Percentiles rank a stretch among this genome's conserved stretches.
Evolutionary conservation across 2,329 filamentous ascomycete genomes (phyloP).

Genomic region (Aspergillus bombycis): DNA sequence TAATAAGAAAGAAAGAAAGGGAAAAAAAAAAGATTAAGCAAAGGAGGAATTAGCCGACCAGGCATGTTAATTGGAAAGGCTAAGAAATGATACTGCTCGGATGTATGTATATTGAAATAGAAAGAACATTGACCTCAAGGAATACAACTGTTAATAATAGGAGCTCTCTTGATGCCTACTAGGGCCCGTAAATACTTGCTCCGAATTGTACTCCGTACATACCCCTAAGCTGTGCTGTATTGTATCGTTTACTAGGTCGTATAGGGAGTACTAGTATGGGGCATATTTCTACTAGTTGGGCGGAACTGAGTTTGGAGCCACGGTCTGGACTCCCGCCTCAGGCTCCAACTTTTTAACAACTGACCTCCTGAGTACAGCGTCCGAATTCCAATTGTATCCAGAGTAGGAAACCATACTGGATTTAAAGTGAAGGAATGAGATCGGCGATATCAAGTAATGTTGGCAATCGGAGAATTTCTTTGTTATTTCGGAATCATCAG

Average conservation of each 20-base stretch:
- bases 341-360: background rate
- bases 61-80: constrained; percentile 5
- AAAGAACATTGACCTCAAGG: background rate
- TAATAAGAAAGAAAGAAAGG: constrained; percentile 4
- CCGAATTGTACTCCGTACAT: background rate
- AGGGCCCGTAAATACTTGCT: background rate
- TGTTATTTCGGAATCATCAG: background rate
- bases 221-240: background rate
- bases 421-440: background rate
- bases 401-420: background rate
- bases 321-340: constrained; percentile 1
- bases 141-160: background rate
- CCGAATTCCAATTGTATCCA: background rate
- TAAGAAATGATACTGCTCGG: background rate
- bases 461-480: background rate
- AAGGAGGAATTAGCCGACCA: constrained; percentile 2
- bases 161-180: background rate
- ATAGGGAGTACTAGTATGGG: background rate
- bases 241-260: background rate
- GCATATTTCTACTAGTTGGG: background rate
- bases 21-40: background rate
- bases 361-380: background rate
- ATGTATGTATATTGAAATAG: constrained; percentile 3
- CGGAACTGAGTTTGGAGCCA: background rate
- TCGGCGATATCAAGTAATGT: background rate